These are phyloP conservation scores for Batrachochytrium dendrobatidis DNA, from an alignment of 371 early-diverging fungal genomes.

Conservation along the genomic window DNA sequence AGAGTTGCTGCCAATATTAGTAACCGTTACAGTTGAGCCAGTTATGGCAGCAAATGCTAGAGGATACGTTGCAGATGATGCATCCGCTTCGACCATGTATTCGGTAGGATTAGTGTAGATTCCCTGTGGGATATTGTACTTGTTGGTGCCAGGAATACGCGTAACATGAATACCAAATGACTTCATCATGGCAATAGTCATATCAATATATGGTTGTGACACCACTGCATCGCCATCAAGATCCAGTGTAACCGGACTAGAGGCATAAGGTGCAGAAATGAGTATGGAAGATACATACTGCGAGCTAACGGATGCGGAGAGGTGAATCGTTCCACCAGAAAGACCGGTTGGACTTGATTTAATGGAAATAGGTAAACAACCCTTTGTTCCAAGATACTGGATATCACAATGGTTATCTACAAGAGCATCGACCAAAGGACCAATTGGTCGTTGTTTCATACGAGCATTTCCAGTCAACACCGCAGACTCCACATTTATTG, in stretches of 20 bases:
- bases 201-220: conserved; percentile 95
- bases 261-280: conserved; percentile 90
- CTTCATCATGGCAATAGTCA: conserved; percentile 97
- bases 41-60: conserved; percentile 96
- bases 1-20: conserved; percentile 81
- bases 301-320: conserved; percentile 88
- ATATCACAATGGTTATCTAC: conserved; percentile 69
- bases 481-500: conserved; percentile 19
- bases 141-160: conserved; percentile 60
- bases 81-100: conserved; percentile 93
- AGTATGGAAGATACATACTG: conserved; percentile 97
- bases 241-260: conserved; percentile 67
- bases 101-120: conserved; percentile 71
- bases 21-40: conserved; percentile 77
- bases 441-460: conserved; percentile 95
- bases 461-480: conserved; percentile 92
- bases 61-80: conserved; percentile 95
- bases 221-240: conserved; percentile 90
- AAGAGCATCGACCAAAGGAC: conserved; percentile 81
- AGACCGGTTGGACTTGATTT: conserved; percentile 63
- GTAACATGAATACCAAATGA: conserved; percentile 82
- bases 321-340: conserved; percentile 78
- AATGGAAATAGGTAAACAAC: conserved; percentile 83
- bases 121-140: conserved; percentile 71
- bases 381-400: conserved; percentile 68